Evolutionary conservation across 805 yeast species (phyloP).

Genomic region (Wickerhamomyces silvicola): DNA sequence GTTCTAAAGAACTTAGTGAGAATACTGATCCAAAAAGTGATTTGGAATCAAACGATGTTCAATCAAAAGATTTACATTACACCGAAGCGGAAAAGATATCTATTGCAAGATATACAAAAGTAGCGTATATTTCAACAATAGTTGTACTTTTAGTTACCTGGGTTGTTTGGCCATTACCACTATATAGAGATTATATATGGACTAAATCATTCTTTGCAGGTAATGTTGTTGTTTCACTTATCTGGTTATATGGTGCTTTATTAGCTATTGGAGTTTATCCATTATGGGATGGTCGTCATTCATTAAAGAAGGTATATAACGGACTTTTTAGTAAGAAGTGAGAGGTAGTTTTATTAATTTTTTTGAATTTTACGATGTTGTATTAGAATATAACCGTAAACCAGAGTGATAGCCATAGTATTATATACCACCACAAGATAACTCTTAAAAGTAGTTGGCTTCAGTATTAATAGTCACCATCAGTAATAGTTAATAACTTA

Average conservation of each 20-base stretch:
- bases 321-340: slow-evolving; percentile 29
- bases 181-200: slow-evolving; percentile 37
- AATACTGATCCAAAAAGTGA: slow-evolving; percentile 2
- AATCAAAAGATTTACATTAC: too few relatives aligned
- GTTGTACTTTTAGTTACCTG: slow-evolving; percentile 28
- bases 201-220: slow-evolving; percentile 31
- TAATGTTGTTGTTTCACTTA: slow-evolving; percentile 29
- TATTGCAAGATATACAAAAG: slow-evolving; percentile 17
- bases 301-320: slow-evolving; percentile 19
- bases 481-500: too few relatives aligned
- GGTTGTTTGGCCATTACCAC: slow-evolving; percentile 38
- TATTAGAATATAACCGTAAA: too few relatives aligned
- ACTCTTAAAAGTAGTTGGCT: too few relatives aligned
- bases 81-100: slow-evolving; percentile 1
- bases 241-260: slow-evolving; percentile 34
- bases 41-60: too few relatives aligned
- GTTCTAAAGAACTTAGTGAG: neutral
- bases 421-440: too few relatives aligned
- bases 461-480: too few relatives aligned
- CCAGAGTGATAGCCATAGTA: too few relatives aligned
- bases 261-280: slow-evolving; percentile 30
- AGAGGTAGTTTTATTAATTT: too few relatives aligned
- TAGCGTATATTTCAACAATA: slow-evolving; percentile 24
- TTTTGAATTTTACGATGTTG: too few relatives aligned
- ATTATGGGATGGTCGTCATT: slow-evolving; percentile 29